Conservation (phyloP, 805 yeast genomes). For the Hanseniaspora meyeri region DNA sequence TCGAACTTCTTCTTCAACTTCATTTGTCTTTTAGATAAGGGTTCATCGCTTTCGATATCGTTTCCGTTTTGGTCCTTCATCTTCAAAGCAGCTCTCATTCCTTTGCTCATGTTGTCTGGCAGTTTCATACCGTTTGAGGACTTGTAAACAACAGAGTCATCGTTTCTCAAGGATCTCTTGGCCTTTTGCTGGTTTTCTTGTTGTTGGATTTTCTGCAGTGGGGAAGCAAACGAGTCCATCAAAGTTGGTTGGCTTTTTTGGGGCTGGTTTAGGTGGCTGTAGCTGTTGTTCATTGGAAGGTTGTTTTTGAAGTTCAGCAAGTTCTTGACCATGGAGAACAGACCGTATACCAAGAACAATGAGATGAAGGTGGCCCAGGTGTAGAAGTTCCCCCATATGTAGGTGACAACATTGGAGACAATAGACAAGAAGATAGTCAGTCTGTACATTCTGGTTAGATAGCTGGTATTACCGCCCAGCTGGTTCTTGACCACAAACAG, state of each 20-base stretch:
- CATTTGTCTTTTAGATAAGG: constrained; percentile 32
- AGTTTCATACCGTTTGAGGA: constrained; percentile 12
- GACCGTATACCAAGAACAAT: not conserved
- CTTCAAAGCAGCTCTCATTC: constrained; percentile 12
- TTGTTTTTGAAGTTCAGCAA: not conserved
- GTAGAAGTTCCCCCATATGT: constrained; percentile 9
- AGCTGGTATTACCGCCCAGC: not conserved
- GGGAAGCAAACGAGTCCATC: constrained; percentile 4
- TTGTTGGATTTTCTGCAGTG: constrained; percentile 4
- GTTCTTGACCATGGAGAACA: not conserved
- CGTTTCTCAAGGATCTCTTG: not conserved
- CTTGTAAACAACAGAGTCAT: constrained; percentile 6
- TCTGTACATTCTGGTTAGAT: constrained; percentile 7
- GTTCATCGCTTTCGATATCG: constrained; percentile 11
- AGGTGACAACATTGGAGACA: not conserved
- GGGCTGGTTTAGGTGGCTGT: not conserved
- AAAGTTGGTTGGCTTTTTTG: not conserved
- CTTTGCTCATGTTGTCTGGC: constrained; percentile 12
- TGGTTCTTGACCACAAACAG: not conserved
- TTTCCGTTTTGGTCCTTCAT: constrained; percentile 12
- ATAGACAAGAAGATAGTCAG: not conserved
- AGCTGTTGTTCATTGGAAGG: not conserved
- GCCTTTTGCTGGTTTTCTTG: not conserved
- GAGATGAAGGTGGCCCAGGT: not conserved
- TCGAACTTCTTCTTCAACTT: constrained; percentile 33